Base-by-base conservation (phyloP, 352 stramenopile genomes). In the Elongisporangium anandrum region DNA sequence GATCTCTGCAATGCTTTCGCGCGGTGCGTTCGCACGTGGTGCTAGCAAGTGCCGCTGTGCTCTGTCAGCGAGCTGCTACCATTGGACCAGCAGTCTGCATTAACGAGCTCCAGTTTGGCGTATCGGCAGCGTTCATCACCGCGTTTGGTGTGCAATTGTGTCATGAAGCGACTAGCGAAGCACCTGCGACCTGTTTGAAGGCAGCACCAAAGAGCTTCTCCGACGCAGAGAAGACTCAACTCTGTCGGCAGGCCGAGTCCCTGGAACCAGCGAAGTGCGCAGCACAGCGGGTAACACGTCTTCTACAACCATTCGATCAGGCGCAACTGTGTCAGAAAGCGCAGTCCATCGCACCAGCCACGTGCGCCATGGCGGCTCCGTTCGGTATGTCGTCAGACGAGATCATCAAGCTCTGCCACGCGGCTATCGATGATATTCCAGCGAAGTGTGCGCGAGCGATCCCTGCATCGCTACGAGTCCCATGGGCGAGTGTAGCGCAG, bases 171-270 rank as follows among this genome's bases (percentile, higher is more conserved):
- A 61, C 55, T n/a, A 75, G 52, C 15, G 48, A 52, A 4, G 64
- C 68, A 9, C 74, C 72, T 51, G 72, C 72, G 23, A 57, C 56
- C 24, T 90, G 77, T 52, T 82, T 77, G 47, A 60, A 57, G 7
- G 53, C 38, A 0, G 57, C 76, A 1, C 77, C 80, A 50, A 38
- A 48, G 15, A 58, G 59, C 4, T 87, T 75, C 59, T 62, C 66
- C 1, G 72, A 77, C 15, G 20, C 64, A 4, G 50, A 76, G 6
- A 85, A 85, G 21, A 55, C 72, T 0, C 50, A 57, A 16, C 63
- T 90, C 3, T 88, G 81, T 29, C 57, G 56, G 1, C 49, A 73
- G 15, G 69, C 81, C 4, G 57, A 66, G 17, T 77, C 63, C n/a
- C 60, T 69, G 3, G 70, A 56, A 2, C 79, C 77, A 29, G 70